A percentile compares a stretch with the other conserved stretches of the same genome.
phyloP scores from a whole-genome alignment of 139 green algal genomes.

The Picocystis salinarum region DNA sequence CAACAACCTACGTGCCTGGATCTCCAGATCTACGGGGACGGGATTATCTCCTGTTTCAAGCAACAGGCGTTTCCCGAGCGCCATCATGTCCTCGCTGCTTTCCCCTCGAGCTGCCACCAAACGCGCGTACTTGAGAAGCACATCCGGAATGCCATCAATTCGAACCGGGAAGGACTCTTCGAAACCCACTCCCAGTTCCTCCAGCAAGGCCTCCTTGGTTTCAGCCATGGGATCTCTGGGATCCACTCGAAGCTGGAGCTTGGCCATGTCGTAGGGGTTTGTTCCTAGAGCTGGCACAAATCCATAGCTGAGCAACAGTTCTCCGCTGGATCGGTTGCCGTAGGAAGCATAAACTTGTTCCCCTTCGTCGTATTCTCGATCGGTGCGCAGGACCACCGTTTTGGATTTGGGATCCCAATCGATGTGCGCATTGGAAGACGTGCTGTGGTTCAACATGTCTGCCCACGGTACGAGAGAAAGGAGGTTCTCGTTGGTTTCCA shows the following conservation, averaged over 20 bases:
- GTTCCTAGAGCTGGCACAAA: slow-evolving; percentile 23
- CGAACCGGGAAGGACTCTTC: too few relatives aligned
- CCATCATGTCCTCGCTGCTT: too few relatives aligned
- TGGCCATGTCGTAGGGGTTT: slow-evolving; percentile 34
- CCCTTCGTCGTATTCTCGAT: slow-evolving; percentile 23
- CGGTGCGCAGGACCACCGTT: slow-evolving; percentile 26
- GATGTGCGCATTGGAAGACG: too few relatives aligned
- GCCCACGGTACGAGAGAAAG: slow-evolving; percentile 36
- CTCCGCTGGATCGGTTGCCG: slow-evolving; percentile 25
- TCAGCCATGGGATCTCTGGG: slow-evolving; percentile 2
- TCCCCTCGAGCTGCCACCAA: too few relatives aligned
- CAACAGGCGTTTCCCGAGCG: too few relatives aligned
- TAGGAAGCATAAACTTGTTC: slow-evolving; percentile 35
- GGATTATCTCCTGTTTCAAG: too few relatives aligned
- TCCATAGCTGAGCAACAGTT: slow-evolving; percentile 45
- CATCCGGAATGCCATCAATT: too few relatives aligned
- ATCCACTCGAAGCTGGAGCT: slow-evolving; percentile 13
- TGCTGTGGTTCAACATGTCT: slow-evolving; percentile 49
- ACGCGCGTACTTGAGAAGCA: too few relatives aligned
- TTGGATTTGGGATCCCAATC: slow-evolving; percentile 9
- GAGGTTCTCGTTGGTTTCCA: slow-evolving; percentile 10
- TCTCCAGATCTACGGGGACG: too few relatives aligned
- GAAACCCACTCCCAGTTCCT: too few relatives aligned
- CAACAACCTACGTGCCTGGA: too few relatives aligned
- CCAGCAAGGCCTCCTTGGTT: slow-evolving; percentile 21